These are phyloP conservation scores for Tremellales sp. DNA, from an alignment of 1,284 basidiomycete species.

Conservation along the genomic window DNA sequence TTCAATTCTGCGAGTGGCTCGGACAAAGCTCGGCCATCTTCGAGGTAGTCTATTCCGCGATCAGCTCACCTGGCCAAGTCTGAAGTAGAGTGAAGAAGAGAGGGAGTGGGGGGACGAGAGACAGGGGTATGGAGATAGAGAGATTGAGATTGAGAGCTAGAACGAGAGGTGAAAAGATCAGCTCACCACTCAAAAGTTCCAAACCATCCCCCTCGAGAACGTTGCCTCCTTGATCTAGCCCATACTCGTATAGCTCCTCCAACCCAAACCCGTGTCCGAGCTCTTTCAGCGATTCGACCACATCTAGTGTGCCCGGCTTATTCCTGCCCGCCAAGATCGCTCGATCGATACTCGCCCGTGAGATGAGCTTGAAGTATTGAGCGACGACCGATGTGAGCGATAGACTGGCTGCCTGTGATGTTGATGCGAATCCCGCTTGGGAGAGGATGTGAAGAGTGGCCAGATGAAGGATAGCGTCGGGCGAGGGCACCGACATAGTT, in stretches of 20 bases:
- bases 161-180: no score
- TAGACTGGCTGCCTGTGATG: constrained; percentile 37
- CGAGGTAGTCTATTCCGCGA: constrained; percentile 21
- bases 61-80: background rate
- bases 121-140: no score
- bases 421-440: constrained; percentile 41
- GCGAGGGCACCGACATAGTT: constrained; percentile 29
- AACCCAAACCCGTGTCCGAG: constrained; percentile 29
- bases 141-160: no score
- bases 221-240: constrained; percentile 25
- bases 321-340: constrained; percentile 37
- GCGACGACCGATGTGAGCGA: constrained; percentile 34
- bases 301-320: constrained; percentile 39
- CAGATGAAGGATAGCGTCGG: constrained; percentile 42
- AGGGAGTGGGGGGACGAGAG: no score
- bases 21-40: constrained; percentile 22
- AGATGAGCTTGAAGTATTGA: constrained; percentile 36
- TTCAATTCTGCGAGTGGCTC: constrained; percentile 23
- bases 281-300: constrained; percentile 35
- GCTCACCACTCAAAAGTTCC: constrained; percentile 27
- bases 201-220: constrained; percentile 21
- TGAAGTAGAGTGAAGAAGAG: background rate
- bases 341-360: constrained; percentile 31
- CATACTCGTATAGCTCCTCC: constrained; percentile 36
- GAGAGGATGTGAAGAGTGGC: constrained; percentile 40